phyloP scores from a whole-genome alignment of 2,329 filamentous ascomycete species.

The Monosporascus sp. region DNA sequence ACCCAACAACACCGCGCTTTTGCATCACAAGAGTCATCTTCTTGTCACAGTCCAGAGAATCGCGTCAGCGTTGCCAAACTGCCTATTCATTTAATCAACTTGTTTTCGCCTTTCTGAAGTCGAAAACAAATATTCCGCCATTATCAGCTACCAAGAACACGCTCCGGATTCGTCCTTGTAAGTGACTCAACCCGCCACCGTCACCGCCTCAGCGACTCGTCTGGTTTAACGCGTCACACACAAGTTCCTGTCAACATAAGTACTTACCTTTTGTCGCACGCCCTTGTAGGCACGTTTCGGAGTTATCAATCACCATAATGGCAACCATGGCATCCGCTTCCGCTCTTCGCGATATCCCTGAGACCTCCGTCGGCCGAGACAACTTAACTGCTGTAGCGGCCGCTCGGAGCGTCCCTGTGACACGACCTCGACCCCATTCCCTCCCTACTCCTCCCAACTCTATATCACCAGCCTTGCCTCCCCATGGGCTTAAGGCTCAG shows the following conservation, averaged over 20 bases:
- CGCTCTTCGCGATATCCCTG: slow-evolving; percentile 63
- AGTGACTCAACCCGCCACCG: slow-evolving; percentile 25
- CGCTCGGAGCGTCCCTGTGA: slow-evolving; percentile 55
- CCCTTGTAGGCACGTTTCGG: slow-evolving; percentile 38
- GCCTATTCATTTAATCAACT: slow-evolving; percentile 24
- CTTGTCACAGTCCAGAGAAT: slow-evolving; percentile 57
- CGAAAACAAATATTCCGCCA: slow-evolving; percentile 24
- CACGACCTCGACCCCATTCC: slow-evolving; percentile 54
- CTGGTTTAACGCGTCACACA: slow-evolving; percentile 16
- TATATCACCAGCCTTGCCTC: slow-evolving; percentile 81
- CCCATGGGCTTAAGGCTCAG: slow-evolving; percentile 71
- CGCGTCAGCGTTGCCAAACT: slow-evolving; percentile 48
- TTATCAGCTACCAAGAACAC: slow-evolving; percentile 17
- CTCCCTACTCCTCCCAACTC: slow-evolving; percentile 93
- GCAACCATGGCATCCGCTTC: slow-evolving; percentile 61
- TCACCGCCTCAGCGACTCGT: slow-evolving; percentile 3
- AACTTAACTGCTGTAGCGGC: slow-evolving; percentile 69
- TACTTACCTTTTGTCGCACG: slow-evolving; percentile 27
- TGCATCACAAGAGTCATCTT: slow-evolving; percentile 46
- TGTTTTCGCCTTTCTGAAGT: slow-evolving; percentile 20
- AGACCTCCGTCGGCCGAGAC: slow-evolving; percentile 58
- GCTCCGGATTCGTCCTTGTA: slow-evolving; percentile 31
- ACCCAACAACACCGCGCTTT: slow-evolving; percentile 33
- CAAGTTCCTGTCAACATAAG: slow-evolving; percentile 2
- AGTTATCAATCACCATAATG: slow-evolving; percentile 47